Evolutionary conservation across 2,329 filamentous ascomycete genomes (phyloP), one percentile per base, ranked within the genome.

Genomic region (Phialophora verrucosa): DNA sequence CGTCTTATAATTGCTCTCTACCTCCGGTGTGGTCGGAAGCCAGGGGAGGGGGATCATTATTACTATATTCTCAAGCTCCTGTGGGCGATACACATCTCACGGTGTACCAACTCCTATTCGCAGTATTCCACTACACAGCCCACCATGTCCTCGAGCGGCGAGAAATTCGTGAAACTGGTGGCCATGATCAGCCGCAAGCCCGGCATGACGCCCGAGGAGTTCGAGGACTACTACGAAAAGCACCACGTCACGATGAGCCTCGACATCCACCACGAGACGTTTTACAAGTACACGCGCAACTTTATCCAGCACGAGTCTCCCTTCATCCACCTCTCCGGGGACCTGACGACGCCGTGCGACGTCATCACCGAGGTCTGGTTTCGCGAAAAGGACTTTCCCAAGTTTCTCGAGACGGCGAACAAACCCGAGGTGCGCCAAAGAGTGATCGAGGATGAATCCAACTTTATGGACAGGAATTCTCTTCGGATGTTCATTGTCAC

Each of bases 151-250:
- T 32, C 31, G 31, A 32, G 10, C 31, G 31, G 31, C 31, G 31
- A 32, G 31, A 32, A 32, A 32, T 32, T 32, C 10, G 56, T 64
- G 2, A 60, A 64, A 29, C 55, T 64, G 14, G 62, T 64, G 23
- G 62, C 55, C 44, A 42, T 64, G 12, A 59, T 64, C 56, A 64
- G 59, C 42, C 31, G 73, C 64, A 73, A 73, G 38, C 70, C 65
- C 10, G 69, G 71, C 17, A 53, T 73, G 25, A 70, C 72, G 10
- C 67, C 67, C 20, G 59, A 69, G 38, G 63, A 70, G 10, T 74
- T 74, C 65, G 69, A 69, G 44, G 65, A 60, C 6, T 68, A 67
- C 47, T 75, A 73, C 49, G 73, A 75, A 49, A 67, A 67, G 4
- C 70, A 59, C 0, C 69, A 73, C n/a, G 17, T 73, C 27, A 73